phyloP scores from a whole-genome alignment of 768 basidiomycete genomes.

The Phylloporus sp. region DNA sequence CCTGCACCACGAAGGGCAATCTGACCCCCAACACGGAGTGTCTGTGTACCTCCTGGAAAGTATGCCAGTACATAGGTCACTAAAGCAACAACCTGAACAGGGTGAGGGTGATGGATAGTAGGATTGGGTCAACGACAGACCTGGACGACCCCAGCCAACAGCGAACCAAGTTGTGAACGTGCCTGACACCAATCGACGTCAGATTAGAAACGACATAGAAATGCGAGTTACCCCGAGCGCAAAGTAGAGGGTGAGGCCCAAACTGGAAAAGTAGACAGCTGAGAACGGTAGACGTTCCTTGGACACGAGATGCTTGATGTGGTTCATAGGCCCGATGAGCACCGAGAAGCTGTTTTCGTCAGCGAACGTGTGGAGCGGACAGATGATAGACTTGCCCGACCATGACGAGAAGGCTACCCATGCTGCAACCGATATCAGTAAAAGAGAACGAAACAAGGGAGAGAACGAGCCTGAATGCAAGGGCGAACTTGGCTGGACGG shows the following conservation, averaged over 20 bases:
- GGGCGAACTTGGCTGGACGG: conserved; percentile 87
- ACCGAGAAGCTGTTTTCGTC: conserved; percentile 60
- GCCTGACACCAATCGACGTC: conserved; percentile 41
- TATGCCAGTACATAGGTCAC: conserved; percentile 90
- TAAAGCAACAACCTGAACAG: conserved; percentile 66
- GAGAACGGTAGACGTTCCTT: conserved; percentile 84
- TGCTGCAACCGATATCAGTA: conserved; percentile 36
- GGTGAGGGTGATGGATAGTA: not conserved
- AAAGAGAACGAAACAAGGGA: not conserved
- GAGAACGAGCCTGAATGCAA: conserved; percentile 66
- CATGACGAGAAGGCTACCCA: conserved; percentile 94
- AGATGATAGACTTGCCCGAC: conserved; percentile 59
- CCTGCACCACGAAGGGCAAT: conserved; percentile 82
- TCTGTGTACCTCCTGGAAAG: conserved; percentile 88
- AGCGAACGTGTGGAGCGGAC: not conserved
- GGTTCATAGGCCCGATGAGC: conserved; percentile 88
- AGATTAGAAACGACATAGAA: not conserved
- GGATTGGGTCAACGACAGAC: conserved; percentile 31
- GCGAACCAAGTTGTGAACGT: conserved; percentile 81
- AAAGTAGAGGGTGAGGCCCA: conserved; percentile 88
- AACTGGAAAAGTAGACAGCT: conserved; percentile 73
- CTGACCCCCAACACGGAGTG: conserved; percentile 74
- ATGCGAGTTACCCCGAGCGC: conserved; percentile 69
- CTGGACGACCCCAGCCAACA: conserved; percentile 80
- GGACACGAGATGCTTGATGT: conserved; percentile 82